These are phyloP conservation scores for Populus nigra DNA, from an alignment of 345 rosid species.

Conservation along the genomic window DNA sequence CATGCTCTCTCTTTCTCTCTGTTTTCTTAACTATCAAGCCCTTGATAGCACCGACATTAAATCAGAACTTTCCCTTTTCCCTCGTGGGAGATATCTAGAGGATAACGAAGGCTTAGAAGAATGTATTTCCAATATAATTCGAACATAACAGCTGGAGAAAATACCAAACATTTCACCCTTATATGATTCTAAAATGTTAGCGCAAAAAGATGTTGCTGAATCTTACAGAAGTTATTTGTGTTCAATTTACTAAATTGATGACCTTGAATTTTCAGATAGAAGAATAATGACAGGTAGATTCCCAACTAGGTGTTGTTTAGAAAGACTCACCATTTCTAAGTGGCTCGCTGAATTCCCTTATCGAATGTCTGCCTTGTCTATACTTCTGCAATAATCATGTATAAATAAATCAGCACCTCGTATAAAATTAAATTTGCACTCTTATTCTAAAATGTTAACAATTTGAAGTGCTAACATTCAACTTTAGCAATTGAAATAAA, in stretches of 20 bases:
- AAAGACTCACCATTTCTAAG: conserved; percentile 16
- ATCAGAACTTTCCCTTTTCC: too few relatives aligned
- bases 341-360: background rate
- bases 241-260: background rate
- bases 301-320: too few relatives aligned
- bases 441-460: background rate
- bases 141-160: too few relatives aligned
- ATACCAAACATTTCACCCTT: background rate
- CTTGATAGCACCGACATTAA: too few relatives aligned
- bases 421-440: background rate
- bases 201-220: too few relatives aligned
- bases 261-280: background rate
- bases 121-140: too few relatives aligned
- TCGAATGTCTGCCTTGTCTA: conserved; percentile 14
- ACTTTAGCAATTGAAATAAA: background rate
- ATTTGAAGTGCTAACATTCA: background rate
- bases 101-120: too few relatives aligned
- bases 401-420: background rate
- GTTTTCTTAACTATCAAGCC: background rate
- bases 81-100: too few relatives aligned
- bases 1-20: background rate
- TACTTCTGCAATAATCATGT: conserved; percentile 28
- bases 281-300: too few relatives aligned
- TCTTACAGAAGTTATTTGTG: too few relatives aligned
- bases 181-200: too few relatives aligned